Conservation (phyloP, 371 early-diverging fungal species). For the Zancudomyces culisetae region DNA sequence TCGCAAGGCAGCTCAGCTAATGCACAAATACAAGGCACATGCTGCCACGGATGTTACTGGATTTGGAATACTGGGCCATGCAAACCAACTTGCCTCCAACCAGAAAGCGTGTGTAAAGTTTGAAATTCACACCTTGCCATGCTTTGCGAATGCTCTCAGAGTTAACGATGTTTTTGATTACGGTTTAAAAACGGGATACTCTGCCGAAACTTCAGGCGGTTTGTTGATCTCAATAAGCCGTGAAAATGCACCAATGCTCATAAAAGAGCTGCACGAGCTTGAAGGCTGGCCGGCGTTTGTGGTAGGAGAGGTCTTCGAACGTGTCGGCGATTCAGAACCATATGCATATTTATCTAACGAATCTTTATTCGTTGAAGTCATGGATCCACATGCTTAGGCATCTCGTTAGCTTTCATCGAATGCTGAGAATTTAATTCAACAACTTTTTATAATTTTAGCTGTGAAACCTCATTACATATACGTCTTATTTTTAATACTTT, state of each 20-base stretch:
- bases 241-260: slow-evolving; percentile 8
- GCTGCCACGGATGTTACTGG: slow-evolving; percentile 19
- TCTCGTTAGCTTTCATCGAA: no score
- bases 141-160: slow-evolving; percentile 6
- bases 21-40: slow-evolving; percentile 15
- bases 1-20: slow-evolving; percentile 9
- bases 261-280: slow-evolving; percentile 6
- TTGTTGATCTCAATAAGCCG: slow-evolving; percentile 8
- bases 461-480: no score
- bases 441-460: no score
- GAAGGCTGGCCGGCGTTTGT: slow-evolving; percentile 17
- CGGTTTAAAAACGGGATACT: slow-evolving; percentile 4
- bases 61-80: slow-evolving; percentile 19
- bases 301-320: slow-evolving; percentile 10
- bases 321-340: slow-evolving; percentile 1
- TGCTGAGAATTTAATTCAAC: no score
- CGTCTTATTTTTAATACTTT: no score
- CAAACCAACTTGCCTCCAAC: slow-evolving; percentile 11
- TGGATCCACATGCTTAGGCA: no score
- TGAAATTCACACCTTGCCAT: slow-evolving; percentile 10
- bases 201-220: slow-evolving; percentile 17
- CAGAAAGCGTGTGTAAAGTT: slow-evolving; percentile 9
- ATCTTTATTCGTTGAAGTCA: no score
- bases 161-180: slow-evolving; percentile 6
- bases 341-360: no score